These are phyloP conservation scores for Diaporthe capsici DNA, from an alignment of 2,329 filamentous ascomycete genomes.

Conservation along the genomic window DNA sequence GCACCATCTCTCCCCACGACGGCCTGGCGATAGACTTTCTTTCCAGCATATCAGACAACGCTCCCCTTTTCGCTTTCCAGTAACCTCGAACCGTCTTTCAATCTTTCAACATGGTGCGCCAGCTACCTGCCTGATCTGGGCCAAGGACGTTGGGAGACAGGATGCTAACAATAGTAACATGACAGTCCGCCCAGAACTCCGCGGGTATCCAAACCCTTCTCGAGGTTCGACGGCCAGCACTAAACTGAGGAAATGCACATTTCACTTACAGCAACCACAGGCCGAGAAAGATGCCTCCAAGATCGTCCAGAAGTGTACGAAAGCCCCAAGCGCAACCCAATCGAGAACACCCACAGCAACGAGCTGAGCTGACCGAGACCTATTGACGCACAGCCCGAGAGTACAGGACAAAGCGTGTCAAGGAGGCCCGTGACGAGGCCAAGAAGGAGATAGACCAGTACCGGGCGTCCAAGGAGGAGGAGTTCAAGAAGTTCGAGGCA, in stretches of 20 bases:
- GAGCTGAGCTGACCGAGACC: constrained; percentile 23
- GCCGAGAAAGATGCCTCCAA: constrained; percentile 98
- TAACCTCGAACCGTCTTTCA: constrained; percentile 3
- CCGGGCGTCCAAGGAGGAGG: constrained; percentile 88
- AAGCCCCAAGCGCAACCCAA: constrained; percentile 29
- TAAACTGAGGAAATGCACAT: not conserved
- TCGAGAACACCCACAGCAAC: not conserved
- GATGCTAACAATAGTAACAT: constrained; percentile 45
- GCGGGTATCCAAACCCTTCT: constrained; percentile 98
- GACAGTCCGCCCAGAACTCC: constrained; percentile 96
- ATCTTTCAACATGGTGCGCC: constrained; percentile 42
- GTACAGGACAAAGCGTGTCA: constrained; percentile 96
- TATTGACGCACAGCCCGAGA: constrained; percentile 33
- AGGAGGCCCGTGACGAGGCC: constrained; percentile 94
- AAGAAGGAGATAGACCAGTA: constrained; percentile 99
- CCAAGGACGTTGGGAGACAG: not conserved
- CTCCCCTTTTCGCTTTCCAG: too few relatives aligned
- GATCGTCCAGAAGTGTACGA: constrained; percentile 96
- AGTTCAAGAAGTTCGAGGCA: constrained; percentile 95
- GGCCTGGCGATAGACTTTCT: not conserved
- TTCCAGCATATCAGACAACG: not conserved
- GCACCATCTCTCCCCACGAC: constrained; percentile 4
- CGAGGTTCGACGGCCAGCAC: constrained; percentile 77
- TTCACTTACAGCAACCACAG: constrained; percentile 61
- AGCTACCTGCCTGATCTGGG: not conserved